These are phyloP conservation scores for Penicillium hordei DNA, from an alignment of 2,329 filamentous ascomycete species.

Conservation along the genomic window DNA sequence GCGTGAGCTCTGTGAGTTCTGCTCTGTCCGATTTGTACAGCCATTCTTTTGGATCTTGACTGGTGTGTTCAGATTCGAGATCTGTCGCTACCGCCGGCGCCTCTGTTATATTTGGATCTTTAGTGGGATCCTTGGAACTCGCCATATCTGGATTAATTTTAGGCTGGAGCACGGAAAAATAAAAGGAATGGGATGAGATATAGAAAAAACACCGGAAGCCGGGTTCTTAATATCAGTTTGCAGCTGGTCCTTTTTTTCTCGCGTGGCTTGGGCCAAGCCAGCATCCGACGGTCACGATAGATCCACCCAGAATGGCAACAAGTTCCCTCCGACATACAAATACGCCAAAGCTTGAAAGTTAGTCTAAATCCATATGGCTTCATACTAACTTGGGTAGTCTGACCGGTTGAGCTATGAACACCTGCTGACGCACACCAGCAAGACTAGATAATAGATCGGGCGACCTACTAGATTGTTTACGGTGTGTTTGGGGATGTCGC, in stretches of 20 bases:
- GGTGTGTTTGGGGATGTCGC: background rate
- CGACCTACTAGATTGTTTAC: background rate
- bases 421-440: background rate
- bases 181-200: background rate
- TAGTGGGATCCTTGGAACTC: background rate
- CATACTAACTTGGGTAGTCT: background rate
- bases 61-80: constrained; percentile 10
- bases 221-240: background rate
- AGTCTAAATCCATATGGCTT: background rate
- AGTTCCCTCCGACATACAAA: background rate
- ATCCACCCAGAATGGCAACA: constrained; percentile 8
- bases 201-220: too few relatives aligned
- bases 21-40: constrained; percentile 9
- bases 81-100: background rate
- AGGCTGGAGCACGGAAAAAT: background rate
- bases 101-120: background rate
- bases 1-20: constrained; percentile 35
- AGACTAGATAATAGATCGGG: background rate
- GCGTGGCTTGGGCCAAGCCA: background rate
- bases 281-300: constrained; percentile 2
- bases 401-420: background rate
- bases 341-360: background rate
- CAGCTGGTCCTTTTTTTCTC: background rate
- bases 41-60: constrained; percentile 2
- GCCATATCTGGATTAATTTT: background rate